These are phyloP conservation scores for Tricholoma flavovirens DNA, from an alignment of 768 basidiomycete genomes.

Conservation along the genomic window DNA sequence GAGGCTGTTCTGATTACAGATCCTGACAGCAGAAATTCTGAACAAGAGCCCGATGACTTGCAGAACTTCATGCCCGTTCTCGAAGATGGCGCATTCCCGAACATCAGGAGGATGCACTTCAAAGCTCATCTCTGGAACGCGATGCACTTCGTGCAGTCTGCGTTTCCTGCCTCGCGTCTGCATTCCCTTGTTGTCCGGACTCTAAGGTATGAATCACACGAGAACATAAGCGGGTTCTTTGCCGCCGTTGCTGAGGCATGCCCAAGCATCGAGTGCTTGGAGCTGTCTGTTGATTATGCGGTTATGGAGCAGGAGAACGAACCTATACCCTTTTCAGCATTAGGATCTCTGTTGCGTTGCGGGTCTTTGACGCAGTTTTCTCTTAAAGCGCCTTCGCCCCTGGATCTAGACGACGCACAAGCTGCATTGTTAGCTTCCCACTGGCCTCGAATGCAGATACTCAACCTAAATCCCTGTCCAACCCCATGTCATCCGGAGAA, in stretches of 20 bases:
- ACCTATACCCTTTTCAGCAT: conserved; percentile 2
- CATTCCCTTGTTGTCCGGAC: conserved; percentile 5
- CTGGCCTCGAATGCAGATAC: background rate
- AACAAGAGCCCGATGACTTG: conserved; percentile 3
- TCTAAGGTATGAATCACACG: conserved; percentile 1
- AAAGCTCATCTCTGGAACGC: conserved; percentile 10
- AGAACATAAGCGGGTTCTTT: conserved; percentile 4
- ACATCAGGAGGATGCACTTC: conserved; percentile 5
- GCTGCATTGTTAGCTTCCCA: conserved; percentile 3
- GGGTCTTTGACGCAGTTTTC: conserved; percentile 3
- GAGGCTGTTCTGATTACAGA: conserved; percentile 4
- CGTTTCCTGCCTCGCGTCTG: conserved; percentile 7
- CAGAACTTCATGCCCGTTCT: conserved; percentile 11
- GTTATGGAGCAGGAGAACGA: background rate
- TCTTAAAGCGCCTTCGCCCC: background rate
- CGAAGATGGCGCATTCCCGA: conserved; percentile 5
- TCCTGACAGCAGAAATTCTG: background rate
- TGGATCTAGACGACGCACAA: conserved; percentile 8
- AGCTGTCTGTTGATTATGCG: background rate
- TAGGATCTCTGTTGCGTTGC: conserved; percentile 8
- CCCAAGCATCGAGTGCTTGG: conserved; percentile 5
- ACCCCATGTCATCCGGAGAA: background rate
- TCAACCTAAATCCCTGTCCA: background rate
- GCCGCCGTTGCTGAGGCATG: conserved; percentile 5
- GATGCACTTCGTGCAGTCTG: conserved; percentile 2